Evolutionary conservation across 225 moss, liverwort and hornwort species (phyloP), one percentile per base, ranked within the genome.

Genomic region (Takakia lepidozioides): DNA sequence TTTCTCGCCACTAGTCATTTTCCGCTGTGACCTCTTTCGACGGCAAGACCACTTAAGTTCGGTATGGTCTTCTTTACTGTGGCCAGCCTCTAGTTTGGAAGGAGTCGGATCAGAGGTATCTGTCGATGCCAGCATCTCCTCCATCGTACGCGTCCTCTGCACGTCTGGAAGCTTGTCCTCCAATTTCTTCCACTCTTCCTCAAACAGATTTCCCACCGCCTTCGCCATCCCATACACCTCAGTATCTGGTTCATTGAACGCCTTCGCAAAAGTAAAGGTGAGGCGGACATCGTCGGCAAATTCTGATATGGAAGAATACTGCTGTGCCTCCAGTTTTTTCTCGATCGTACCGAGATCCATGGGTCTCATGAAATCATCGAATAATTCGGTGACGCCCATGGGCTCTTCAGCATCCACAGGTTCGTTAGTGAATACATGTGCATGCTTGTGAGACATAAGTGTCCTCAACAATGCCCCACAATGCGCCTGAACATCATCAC

Each of bases 311-410:
- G 24, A 37, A 4, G 3, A 0, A 1, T 84, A 92, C 0, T 3
- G 0, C 0, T 34, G 50, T 0, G 14, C 0, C 0, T 40, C 23
- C 2, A 82, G 53, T 1, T 54, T 79, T 30, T 58, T 26, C 24
- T 70, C 61, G 19, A 82, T 70, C 0, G 73, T 76, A 0, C 76
- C 63, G 1, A 87, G 60, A 68, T 87, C 82, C 79, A 76, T 87
- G 6, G 92, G 79, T 0, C 74, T 39, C 43, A 68, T 64, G 1
- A 92, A 72, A 2, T 78, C 61, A 0, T n/a, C 47, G 17, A 41
- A 42, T 2, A 87, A 92, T 15, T 77, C 53, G 0, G 53, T 69
- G 7, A 87, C 62, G 0, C 27, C 29, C 1, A 76, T 60, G n/a
- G n/a, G n/a, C 13, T 69, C 28, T 0, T 66, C 0, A 0, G 69